These are phyloP conservation scores for Deinandra increscens DNA, from an alignment of 129 eudicot species.

Conservation along the genomic window DNA sequence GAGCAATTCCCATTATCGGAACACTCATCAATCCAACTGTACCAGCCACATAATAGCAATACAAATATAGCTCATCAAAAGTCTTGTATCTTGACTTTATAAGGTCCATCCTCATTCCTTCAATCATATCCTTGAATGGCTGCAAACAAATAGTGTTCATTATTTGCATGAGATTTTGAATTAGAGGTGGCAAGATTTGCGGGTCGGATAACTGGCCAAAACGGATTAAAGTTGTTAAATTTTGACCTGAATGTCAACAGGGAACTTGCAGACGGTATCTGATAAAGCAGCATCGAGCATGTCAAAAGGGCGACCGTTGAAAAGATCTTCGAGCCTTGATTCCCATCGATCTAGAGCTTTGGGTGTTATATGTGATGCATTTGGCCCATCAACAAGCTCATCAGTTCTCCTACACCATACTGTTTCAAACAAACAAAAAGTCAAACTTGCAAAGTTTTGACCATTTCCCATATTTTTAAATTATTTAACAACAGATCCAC, in stretches of 20 bases:
- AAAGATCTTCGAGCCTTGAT: conserved; percentile 83
- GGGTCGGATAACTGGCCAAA: not conserved
- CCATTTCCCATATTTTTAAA: not conserved
- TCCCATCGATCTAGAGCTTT: conserved; percentile 96
- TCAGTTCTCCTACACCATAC: conserved; percentile 99
- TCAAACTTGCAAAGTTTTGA: conserved; percentile 3
- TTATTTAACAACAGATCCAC: not conserved
- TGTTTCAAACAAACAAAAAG: conserved; percentile 28
- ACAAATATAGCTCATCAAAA: conserved; percentile 89
- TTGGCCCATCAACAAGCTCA: conserved; percentile 99
- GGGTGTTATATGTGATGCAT: conserved; percentile 97
- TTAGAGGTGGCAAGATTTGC: not conserved
- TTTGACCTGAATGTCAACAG: conserved; percentile 92
- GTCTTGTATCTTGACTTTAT: conserved; percentile 90
- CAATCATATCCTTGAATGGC: conserved; percentile 99
- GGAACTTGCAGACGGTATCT: conserved; percentile 86
- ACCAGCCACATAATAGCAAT: conserved; percentile 98
- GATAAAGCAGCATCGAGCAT: conserved; percentile 99
- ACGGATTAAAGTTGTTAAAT: not conserved
- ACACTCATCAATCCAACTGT: conserved; percentile 99
- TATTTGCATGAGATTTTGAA: not conserved
- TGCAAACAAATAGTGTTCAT: conserved; percentile 29
- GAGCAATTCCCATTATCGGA: conserved; percentile 95
- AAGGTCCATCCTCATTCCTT: conserved; percentile 98
- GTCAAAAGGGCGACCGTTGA: conserved; percentile 88